Percentiles rank a stretch among this genome's conserved stretches.
phyloP scores from a whole-genome alignment of 441 rosid species.

The Pelargonium citronellum region DNA sequence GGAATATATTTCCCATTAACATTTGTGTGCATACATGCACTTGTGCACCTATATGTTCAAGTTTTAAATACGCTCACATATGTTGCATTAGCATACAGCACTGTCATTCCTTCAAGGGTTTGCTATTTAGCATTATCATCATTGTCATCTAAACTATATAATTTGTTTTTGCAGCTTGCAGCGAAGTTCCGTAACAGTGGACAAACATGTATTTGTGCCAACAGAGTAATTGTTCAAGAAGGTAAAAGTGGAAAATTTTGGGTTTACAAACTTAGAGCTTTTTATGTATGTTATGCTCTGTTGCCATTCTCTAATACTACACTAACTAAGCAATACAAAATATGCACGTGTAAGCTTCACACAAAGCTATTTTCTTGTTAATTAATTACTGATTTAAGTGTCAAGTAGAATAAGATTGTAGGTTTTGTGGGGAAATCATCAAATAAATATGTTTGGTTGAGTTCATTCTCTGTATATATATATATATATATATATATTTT shows the following conservation, averaged over 20 bases:
- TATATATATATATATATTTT: too few relatives aligned
- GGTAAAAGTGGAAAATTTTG: constrained; percentile 35
- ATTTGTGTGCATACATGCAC: neutral
- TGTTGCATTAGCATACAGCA: neutral
- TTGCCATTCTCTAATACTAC: neutral
- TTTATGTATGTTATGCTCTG: neutral
- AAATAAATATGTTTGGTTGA: too few relatives aligned
- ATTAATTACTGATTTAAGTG: neutral
- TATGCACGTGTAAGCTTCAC: neutral
- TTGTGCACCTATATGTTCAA: neutral
- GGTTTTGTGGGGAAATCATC: too few relatives aligned
- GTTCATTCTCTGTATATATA: too few relatives aligned
- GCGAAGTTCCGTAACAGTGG: constrained; percentile 93
- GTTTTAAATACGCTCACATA: neutral
- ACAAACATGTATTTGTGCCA: constrained; percentile 94
- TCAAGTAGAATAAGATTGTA: too few relatives aligned
- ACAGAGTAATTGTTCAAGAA: constrained; percentile 89
- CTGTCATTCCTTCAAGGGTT: neutral
- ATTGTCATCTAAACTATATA: neutral
- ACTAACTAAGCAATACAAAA: neutral
- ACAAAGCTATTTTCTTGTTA: neutral
- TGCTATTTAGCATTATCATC: neutral
- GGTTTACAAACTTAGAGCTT: neutral
- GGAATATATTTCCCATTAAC: too few relatives aligned
- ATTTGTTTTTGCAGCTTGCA: constrained; percentile 61